Conservation (phyloP, 192 early-diverging fungal species). For the Coemansia sp. region DNA sequence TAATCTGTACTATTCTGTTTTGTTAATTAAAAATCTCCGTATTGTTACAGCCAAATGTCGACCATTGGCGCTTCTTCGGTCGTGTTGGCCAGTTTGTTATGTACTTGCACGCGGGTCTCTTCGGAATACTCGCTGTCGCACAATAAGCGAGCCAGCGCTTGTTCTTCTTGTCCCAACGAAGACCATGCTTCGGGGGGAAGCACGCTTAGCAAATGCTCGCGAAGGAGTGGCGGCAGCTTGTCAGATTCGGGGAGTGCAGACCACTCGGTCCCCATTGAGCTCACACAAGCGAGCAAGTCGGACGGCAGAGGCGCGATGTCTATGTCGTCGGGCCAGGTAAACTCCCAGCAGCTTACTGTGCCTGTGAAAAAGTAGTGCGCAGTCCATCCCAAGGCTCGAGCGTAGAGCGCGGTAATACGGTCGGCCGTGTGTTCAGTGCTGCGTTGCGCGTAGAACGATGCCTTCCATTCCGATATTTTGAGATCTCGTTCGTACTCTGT, state of each 20-base stretch:
- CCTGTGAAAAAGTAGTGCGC: slow-evolving; percentile 32
- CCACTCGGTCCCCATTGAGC: neutral
- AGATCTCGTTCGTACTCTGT: slow-evolving; percentile 15
- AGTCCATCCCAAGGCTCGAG: slow-evolving; percentile 34
- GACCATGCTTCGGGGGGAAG: slow-evolving; percentile 26
- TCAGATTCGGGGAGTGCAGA: slow-evolving; percentile 7
- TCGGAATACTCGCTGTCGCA: slow-evolving; percentile 12
- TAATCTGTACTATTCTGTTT: neutral
- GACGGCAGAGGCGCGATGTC: slow-evolving; percentile 30
- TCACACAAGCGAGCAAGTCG: slow-evolving; percentile 17
- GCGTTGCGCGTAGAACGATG: slow-evolving; percentile 14
- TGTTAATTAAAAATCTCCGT: neutral
- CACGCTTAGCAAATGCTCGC: slow-evolving; percentile 39
- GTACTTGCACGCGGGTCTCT: slow-evolving; percentile 8
- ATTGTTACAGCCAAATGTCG: slow-evolving; percentile 18
- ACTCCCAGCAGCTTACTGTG: slow-evolving; percentile 33
- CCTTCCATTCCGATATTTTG: slow-evolving; percentile 20
- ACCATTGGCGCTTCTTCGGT: slow-evolving; percentile 9
- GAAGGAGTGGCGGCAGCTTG: slow-evolving; percentile 14
- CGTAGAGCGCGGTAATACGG: slow-evolving; percentile 19
- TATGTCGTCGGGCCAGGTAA: slow-evolving; percentile 28
- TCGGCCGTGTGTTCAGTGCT: neutral
- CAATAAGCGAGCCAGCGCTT: slow-evolving; percentile 10
- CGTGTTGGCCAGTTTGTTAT: neutral
- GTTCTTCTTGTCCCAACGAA: slow-evolving; percentile 2